A percentile compares a stretch with the other conserved stretches of the same genome.
Evolutionary conservation across 306 rosid genomes (phyloP).

Genomic region (Quercus agrifolia): DNA sequence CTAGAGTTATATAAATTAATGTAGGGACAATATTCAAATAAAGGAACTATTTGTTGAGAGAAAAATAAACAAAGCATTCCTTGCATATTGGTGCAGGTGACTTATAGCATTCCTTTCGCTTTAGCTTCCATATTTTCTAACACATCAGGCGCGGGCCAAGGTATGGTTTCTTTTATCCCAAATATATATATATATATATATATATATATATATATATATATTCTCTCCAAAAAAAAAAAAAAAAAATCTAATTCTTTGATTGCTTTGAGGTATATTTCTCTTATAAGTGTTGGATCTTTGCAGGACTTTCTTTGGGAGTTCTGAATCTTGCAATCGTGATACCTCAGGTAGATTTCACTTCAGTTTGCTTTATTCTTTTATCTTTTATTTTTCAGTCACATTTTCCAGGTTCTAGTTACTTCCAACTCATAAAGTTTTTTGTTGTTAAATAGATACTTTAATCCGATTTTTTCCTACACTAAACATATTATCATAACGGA

Average conservation of each 20-base stretch:
- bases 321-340: slow-evolving; percentile 68
- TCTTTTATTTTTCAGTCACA: background rate
- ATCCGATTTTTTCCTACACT: too few species aligned
- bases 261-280: background rate
- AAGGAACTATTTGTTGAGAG: background rate
- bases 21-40: background rate
- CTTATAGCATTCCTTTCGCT: slow-evolving; percentile 86
- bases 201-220: too few species aligned
- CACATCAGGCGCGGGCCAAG: slow-evolving; percentile 82
- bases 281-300: slow-evolving; percentile 3
- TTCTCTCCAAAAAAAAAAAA: too few species aligned
- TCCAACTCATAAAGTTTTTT: too few species aligned
- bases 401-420: too few species aligned
- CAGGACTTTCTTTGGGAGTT: slow-evolving; percentile 83
- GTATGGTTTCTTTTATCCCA: slow-evolving; percentile 18
- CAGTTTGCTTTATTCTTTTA: background rate
- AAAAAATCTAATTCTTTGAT: background rate
- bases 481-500: too few species aligned
- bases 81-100: slow-evolving; percentile 43
- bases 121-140: slow-evolving; percentile 77
- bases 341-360: slow-evolving; percentile 54
- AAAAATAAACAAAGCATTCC: background rate
- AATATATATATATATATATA: too few species aligned
- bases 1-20: too few species aligned
- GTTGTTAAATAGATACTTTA: too few species aligned